A percentile compares a stretch with the other conserved stretches of the same genome.
These are phyloP conservation scores for Blepharisma stoltei DNA, from an alignment of 73 alveolate species.

Conservation along the genomic window DNA sequence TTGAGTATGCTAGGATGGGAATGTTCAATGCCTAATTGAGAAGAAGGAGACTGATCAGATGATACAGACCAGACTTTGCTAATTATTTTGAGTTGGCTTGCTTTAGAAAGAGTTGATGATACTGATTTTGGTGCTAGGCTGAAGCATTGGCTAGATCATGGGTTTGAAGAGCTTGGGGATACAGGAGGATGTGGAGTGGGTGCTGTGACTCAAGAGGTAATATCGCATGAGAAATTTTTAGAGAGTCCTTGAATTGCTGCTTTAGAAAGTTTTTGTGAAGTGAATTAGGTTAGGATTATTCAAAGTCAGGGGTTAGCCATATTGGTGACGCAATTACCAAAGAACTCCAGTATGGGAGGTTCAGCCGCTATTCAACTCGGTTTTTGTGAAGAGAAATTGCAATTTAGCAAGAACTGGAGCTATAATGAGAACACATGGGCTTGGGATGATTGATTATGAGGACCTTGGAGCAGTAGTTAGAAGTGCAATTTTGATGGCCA, in stretches of 20 bases:
- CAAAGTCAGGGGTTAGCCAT: too few species aligned
- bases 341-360: too few species aligned
- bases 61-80: slow-evolving; percentile 21
- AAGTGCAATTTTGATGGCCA: slow-evolving; percentile 26
- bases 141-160: slow-evolving; percentile 30
- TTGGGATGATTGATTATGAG: neutral
- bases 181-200: slow-evolving; percentile 44
- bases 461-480: neutral
- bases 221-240: slow-evolving; percentile 10
- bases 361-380: too few species aligned
- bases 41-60: slow-evolving; percentile 19
- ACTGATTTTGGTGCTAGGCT: neutral
- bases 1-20: too few species aligned
- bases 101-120: neutral
- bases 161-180: slow-evolving; percentile 46
- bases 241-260: slow-evolving; percentile 33
- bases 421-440: slow-evolving; percentile 33
- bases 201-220: slow-evolving; percentile 28
- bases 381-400: slow-evolving; percentile 11
- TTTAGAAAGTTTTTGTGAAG: neutral
- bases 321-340: too few species aligned
- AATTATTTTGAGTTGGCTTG: neutral
- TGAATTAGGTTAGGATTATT: too few species aligned
- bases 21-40: too few species aligned
- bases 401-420: slow-evolving; percentile 40